Evolutionary conservation across 805 yeast species (phyloP), one percentile per base, ranked within the genome.

Genomic region (Zygosaccharomyces gambellarensis): DNA sequence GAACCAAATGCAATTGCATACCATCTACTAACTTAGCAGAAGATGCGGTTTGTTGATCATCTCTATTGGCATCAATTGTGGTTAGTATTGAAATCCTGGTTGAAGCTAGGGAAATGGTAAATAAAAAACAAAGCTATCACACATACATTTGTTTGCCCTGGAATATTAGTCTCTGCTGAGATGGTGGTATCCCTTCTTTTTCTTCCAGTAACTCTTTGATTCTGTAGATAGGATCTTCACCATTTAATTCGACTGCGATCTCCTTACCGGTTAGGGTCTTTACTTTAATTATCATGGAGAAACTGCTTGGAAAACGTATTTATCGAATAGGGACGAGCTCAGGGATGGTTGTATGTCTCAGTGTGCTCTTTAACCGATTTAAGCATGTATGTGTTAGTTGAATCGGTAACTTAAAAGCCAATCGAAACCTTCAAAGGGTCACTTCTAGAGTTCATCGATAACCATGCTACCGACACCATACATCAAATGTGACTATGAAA

Each of bases 151-250:
- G 97, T 58, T 88, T 87, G 19, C 99, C 99, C 48, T 86, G 83
- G 70, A 79, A 89, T 60, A 92, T 84, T 56, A 92, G 80, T 58
- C 96, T 80, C 70, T 94, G 99, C 71, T 92, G 99, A 28, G 87
- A 82, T 9, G 98, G 97, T 2, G 98, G 97, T 48, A 92, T 92
- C 1, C 98, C 99, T 67, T 92, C 98, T 61, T 88, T 88, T 63
- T 92, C 97, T 67, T 94, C 98, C 72, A 92, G 81, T 64, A 85
- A 79, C 65, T 92, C 97, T 69, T 92, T 92, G 69, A 92, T 82
- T 43, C 85, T 80, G 53, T 81, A 77, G 50, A 87, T 76, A 55
- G 65, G 65, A 49, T 69, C 74, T 4, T 56, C 52, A 17, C 64
- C 62, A 10, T 64, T 65, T 14, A 71, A 61, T 39, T 65, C 68